These are phyloP conservation scores for Gaertneriomyces sp. DNA, from an alignment of 192 early-diverging fungal species.

Conservation along the genomic window DNA sequence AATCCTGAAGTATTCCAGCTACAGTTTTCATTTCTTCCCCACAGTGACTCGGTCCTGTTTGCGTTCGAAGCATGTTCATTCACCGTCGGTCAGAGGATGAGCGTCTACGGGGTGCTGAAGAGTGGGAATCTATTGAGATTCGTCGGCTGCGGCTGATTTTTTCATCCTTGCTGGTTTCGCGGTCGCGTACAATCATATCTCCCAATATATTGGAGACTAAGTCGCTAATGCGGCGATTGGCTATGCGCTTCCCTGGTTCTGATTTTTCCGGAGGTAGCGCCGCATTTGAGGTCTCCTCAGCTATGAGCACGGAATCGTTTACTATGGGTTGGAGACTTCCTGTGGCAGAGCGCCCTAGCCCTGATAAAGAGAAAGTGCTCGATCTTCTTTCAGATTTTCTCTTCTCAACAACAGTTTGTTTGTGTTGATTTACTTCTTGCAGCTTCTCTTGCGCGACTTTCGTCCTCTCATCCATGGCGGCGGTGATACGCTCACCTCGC, in stretches of 20 bases:
- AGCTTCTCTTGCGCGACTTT: slow-evolving; percentile 25
- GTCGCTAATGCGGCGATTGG: background rate
- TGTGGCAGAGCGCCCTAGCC: background rate
- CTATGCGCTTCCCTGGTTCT: slow-evolving; percentile 4
- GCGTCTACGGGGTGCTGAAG: too few relatives aligned
- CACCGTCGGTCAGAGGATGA: too few relatives aligned
- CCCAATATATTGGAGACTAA: slow-evolving; percentile 3
- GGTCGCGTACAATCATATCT: slow-evolving; percentile 4
- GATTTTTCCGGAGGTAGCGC: background rate
- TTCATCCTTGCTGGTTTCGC: background rate
- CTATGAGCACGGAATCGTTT: background rate
- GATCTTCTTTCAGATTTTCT: background rate
- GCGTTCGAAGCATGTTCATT: too few relatives aligned
- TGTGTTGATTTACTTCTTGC: slow-evolving; percentile 12
- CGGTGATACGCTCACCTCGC: slow-evolving; percentile 12
- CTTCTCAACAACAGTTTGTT: slow-evolving; percentile 22
- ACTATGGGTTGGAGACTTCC: background rate
- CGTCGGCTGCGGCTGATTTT: too few relatives aligned
- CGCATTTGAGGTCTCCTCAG: background rate
- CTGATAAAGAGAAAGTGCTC: background rate
- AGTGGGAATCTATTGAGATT: too few relatives aligned
- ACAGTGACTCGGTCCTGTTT: too few relatives aligned
- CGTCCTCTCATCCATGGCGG: slow-evolving; percentile 18
- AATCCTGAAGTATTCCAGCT: too few relatives aligned
- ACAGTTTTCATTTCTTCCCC: too few relatives aligned